Evolutionary conservation across 73 alveolate genomes (phyloP), one percentile per base, ranked within the genome.

Genomic region (Urostyla sp.): DNA sequence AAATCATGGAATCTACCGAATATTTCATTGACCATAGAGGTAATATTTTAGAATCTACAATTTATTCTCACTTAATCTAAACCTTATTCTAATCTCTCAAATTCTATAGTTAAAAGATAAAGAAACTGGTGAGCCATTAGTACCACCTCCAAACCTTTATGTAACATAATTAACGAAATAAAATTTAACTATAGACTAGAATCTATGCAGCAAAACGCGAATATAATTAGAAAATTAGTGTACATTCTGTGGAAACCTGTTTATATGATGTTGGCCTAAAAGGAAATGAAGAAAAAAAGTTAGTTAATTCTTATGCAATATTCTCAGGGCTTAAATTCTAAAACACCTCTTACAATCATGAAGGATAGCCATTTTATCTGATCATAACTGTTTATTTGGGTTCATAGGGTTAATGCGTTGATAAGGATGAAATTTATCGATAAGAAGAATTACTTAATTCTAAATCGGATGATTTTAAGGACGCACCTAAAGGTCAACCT

Each of bases 1-100:
- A 87, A 87, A 56, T 60, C 87, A 55, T 87, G 94, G 94, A 87
- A 87, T 63, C 80, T 87, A 27, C 94, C 94, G 32, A 87, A 87
- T 46, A 87, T 87, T 54, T 82, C 86, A 6, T 54, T 82, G 18
- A 76, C 87, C 24, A 63, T 87, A 13, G 94, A 87, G 5, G 93
- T 85, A 85, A n/a, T n/a, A n/a, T n/a, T n/a, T n/a, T n/a, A n/a
- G n/a, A n/a, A n/a, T n/a, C n/a, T n/a, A n/a, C n/a, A n/a, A n/a
- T n/a, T n/a, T n/a, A n/a, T n/a, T n/a, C n/a, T n/a, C n/a, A n/a
- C n/a, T n/a, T n/a, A n/a, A n/a, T n/a, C n/a, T n/a, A n/a, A n/a
- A n/a, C n/a, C n/a, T n/a, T n/a, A 54, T 51, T 30, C 20, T 10
- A 32, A 75, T 56, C 54, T 36, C 24, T 1, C 20, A 8, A 7